These are phyloP conservation scores for Solanum etuberosum DNA, from an alignment of 257 asterid genomes.

Conservation along the genomic window DNA sequence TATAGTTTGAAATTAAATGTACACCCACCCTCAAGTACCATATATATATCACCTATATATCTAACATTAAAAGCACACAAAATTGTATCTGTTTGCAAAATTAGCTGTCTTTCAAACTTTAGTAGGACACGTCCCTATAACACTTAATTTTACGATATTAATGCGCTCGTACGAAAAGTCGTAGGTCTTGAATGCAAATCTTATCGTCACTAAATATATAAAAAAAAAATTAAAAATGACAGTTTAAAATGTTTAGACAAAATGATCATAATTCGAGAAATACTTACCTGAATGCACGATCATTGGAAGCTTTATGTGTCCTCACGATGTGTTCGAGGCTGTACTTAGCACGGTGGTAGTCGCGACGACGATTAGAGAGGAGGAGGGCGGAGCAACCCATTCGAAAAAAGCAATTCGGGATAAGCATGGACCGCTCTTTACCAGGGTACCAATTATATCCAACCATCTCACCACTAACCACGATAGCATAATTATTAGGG, in stretches of 20 bases:
- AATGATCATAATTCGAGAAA: not conserved
- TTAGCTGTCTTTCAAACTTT: not conserved
- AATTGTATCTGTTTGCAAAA: not conserved
- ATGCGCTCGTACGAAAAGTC: not conserved
- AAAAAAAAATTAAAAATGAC: too few species aligned
- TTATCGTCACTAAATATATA: not conserved
- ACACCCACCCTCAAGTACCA: not conserved
- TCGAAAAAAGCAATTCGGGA: conserved; percentile 81
- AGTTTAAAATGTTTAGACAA: too few species aligned
- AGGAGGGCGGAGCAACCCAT: conserved; percentile 96
- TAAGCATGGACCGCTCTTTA: conserved; percentile 74
- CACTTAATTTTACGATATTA: not conserved
- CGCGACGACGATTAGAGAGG: conserved; percentile 86
- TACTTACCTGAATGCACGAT: conserved; percentile 67
- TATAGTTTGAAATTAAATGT: not conserved
- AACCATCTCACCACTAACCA: conserved; percentile 91
- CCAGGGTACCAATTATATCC: conserved; percentile 92
- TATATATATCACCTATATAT: not conserved
- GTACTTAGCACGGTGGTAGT: conserved; percentile 71
- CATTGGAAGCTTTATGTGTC: conserved; percentile 92
- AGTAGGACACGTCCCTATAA: not conserved
- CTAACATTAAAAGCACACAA: not conserved
- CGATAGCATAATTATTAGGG: conserved; percentile 73
- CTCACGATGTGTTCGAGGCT: conserved; percentile 78
- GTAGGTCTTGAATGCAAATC: not conserved